Evolutionary conservation across 2,329 filamentous ascomycete genomes (phyloP).

Genomic region (Cryphonectria carpinicola): DNA sequence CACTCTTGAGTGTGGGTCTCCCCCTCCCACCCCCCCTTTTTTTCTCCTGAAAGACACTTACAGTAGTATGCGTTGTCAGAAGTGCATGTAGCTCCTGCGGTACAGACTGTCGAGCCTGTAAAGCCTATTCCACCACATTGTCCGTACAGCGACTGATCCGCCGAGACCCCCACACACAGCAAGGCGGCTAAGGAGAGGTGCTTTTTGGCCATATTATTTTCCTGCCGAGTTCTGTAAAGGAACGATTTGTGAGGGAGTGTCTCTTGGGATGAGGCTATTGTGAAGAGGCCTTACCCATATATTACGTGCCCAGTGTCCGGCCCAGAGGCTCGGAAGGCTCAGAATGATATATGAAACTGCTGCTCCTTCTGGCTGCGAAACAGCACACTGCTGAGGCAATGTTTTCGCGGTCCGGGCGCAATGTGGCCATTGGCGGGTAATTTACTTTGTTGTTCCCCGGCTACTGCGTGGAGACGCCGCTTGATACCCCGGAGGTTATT

Average conservation of each 20-base stretch:
- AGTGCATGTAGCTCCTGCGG: slow-evolving; percentile 16
- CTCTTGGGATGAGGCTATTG: not conserved
- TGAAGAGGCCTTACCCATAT: slow-evolving; percentile 2
- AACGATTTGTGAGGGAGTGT: not conserved
- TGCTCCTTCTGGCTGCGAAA: not conserved
- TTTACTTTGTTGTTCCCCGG: slow-evolving; percentile 6
- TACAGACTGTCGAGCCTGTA: slow-evolving; percentile 23
- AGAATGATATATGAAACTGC: slow-evolving; percentile 2
- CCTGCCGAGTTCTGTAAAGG: not conserved
- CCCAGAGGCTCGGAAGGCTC: not conserved
- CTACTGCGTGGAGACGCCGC: slow-evolving; percentile 6
- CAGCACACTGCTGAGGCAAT: not conserved
- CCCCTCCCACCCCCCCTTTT: too few species aligned
- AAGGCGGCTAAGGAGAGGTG: slow-evolving; percentile 4
- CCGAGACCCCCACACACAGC: slow-evolving; percentile 10
- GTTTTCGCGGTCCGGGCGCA: not conserved
- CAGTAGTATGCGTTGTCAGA: slow-evolving; percentile 26
- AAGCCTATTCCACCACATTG: slow-evolving; percentile 27
- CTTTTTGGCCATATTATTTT: slow-evolving; percentile 7
- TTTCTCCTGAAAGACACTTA: not conserved
- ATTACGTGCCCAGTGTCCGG: not conserved
- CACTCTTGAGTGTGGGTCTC: not conserved
- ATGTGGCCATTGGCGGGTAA: slow-evolving; percentile 23
- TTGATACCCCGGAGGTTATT: slow-evolving; percentile 9
- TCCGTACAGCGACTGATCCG: slow-evolving; percentile 31